Percentiles rank a stretch among this genome's conserved stretches.
Evolutionary conservation across 2,329 filamentous ascomycete species (phyloP).

Genomic region (Ophiocordyceps robertsii): DNA sequence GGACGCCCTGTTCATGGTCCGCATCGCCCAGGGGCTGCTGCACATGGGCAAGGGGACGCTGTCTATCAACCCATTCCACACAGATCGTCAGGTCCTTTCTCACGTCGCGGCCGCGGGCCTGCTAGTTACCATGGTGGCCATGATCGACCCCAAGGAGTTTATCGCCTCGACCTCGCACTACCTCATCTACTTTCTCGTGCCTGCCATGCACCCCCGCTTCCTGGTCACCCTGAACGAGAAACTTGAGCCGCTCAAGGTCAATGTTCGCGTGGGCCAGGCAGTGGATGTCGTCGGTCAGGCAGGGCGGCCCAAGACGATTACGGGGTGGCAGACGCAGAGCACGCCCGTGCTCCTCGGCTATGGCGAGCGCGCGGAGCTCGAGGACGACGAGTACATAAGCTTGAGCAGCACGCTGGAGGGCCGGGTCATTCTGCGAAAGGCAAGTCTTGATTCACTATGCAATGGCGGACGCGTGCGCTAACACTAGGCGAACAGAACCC

Average conservation of each 20-base stretch:
- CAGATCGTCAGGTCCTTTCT: constrained; percentile 89
- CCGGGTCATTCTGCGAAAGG: constrained; percentile 92
- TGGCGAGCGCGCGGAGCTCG: constrained; percentile 88
- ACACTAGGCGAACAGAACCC: constrained; percentile 18
- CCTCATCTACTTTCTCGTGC: constrained; percentile 92
- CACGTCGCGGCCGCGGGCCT: constrained; percentile 81
- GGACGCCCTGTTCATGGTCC: constrained; percentile 96
- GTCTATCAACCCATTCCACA: constrained; percentile 97
- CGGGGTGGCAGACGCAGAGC: constrained; percentile 98
- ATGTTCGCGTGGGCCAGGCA: constrained; percentile 92
- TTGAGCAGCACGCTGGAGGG: constrained; percentile 86
- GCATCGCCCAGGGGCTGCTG: constrained; percentile 89
- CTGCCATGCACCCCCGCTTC: constrained; percentile 94
- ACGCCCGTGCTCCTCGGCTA: constrained; percentile 93
- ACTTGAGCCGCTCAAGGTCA: constrained; percentile 84
- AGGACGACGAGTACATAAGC: constrained; percentile 94
- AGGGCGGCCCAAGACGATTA: constrained; percentile 95
- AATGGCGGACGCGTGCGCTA: constrained; percentile 1
- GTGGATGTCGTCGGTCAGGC: constrained; percentile 97
- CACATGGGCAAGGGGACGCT: constrained; percentile 99
- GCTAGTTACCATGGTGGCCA: constrained; percentile 76
- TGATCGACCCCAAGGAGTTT: constrained; percentile 91
- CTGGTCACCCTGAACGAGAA: constrained; percentile 92
- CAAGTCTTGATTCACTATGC: constrained; percentile 28
- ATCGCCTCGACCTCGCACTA: constrained; percentile 62